phyloP scores from a whole-genome alignment of 179 eudicot species.

The Beta lomatogona region DNA sequence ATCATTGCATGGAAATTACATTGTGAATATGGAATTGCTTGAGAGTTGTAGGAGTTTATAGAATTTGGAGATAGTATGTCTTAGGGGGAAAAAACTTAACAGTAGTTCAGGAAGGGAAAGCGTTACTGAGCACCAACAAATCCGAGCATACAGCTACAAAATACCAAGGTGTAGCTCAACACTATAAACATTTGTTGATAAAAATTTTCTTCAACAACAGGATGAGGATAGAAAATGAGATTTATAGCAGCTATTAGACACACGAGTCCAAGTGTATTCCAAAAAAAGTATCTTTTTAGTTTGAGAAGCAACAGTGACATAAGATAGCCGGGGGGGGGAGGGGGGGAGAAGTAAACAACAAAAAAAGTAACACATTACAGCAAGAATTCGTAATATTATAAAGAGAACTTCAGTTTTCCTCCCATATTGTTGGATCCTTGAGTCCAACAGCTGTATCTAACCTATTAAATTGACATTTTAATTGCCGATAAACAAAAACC shows the following conservation, averaged over 20 bases:
- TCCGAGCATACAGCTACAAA: neutral
- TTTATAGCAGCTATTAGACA: neutral
- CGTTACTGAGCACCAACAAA: neutral
- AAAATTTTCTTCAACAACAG: neutral
- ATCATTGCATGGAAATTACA: neutral
- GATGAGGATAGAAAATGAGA: neutral
- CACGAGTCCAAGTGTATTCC: neutral
- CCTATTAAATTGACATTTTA: neutral
- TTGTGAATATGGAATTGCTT: neutral
- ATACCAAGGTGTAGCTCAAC: neutral
- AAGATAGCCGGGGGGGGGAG: too few relatives aligned
- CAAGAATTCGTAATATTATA: neutral
- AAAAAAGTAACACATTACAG: neutral
- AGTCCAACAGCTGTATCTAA: neutral
- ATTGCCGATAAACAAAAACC: neutral
- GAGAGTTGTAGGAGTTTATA: neutral
- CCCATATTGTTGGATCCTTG: neutral
- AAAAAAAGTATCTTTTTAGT: neutral
- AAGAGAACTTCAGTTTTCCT: neutral
- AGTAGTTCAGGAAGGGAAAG: neutral
- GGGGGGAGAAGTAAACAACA: neutral
- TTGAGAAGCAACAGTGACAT: neutral
- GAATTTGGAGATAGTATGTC: neutral
- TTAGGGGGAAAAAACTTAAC: neutral
- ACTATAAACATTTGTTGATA: neutral